These are phyloP conservation scores for Seiridium unicorne DNA, from an alignment of 2,329 filamentous ascomycete genomes.

Conservation along the genomic window DNA sequence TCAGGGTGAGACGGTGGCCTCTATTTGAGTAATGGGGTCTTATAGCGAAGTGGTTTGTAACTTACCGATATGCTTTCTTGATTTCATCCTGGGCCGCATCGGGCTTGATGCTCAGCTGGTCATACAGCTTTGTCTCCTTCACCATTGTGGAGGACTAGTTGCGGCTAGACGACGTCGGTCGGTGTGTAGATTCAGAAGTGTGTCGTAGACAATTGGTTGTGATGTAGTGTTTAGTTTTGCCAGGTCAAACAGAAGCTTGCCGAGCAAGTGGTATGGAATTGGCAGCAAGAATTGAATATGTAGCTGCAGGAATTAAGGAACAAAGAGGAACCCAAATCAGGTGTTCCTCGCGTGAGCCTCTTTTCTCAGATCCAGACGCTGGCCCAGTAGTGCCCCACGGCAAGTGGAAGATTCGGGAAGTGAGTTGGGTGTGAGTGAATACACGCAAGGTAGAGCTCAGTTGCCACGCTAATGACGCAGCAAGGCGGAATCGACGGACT, in stretches of 20 bases:
- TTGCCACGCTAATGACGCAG: conserved; percentile 3
- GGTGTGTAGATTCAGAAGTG: background rate
- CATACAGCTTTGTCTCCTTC: conserved; percentile 93
- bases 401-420: conserved; percentile 14
- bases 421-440: background rate
- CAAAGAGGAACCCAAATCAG: background rate
- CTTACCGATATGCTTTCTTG: conserved; percentile 90
- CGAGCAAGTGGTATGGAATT: background rate
- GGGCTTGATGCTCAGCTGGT: conserved; percentile 76
- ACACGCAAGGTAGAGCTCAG: background rate
- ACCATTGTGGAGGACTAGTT: conserved; percentile 63
- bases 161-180: background rate
- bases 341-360: background rate
- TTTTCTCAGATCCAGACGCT: background rate
- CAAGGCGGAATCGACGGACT: background rate
- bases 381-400: conserved; percentile 2
- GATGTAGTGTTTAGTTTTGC: background rate
- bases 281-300: background rate
- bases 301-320: background rate
- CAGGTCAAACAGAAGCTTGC: background rate
- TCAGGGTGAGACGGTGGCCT: no score
- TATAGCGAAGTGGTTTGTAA: background rate
- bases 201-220: background rate
- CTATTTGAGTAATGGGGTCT: no score
- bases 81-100: conserved; percentile 88